Conservation (phyloP, 768 basidiomycete genomes). For the Phylloporus arenicola region DNA sequence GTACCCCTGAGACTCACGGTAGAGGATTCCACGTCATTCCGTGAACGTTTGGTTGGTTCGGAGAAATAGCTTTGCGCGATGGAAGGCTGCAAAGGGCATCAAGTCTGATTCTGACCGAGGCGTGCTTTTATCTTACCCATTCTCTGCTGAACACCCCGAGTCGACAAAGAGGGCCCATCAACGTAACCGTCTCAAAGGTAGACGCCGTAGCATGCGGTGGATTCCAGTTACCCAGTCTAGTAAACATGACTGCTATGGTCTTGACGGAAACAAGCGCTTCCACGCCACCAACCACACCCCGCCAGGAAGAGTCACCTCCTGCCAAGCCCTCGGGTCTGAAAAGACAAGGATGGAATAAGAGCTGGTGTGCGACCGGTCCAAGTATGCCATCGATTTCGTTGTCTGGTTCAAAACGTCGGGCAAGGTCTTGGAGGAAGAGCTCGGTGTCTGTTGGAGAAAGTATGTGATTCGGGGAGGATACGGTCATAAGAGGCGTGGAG, state of each 20-base stretch:
- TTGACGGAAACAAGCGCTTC: slow-evolving; percentile 79
- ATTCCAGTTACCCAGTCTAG: slow-evolving; percentile 69
- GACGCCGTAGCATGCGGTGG: slow-evolving; percentile 53
- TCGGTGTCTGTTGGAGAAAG: slow-evolving; percentile 68
- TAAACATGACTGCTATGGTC: slow-evolving; percentile 76
- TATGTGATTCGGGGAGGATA: slow-evolving; percentile 40
- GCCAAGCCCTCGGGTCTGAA: slow-evolving; percentile 63
- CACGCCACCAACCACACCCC: slow-evolving; percentile 76
- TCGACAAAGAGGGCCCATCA: slow-evolving; percentile 81
- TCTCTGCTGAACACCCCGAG: slow-evolving; percentile 84
- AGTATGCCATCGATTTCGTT: slow-evolving; percentile 75
- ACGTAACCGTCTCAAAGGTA: slow-evolving; percentile 57
- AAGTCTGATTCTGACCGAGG: neutral
- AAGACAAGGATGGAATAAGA: slow-evolving; percentile 62
- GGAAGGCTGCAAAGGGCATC: slow-evolving; percentile 47
- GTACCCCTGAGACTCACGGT: slow-evolving; percentile 83
- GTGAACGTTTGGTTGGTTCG: slow-evolving; percentile 69
- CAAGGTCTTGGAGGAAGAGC: slow-evolving; percentile 79
- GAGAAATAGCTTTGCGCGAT: slow-evolving; percentile 81
- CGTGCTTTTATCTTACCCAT: slow-evolving; percentile 53
- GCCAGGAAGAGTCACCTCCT: slow-evolving; percentile 76
- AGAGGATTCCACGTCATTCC: slow-evolving; percentile 74
- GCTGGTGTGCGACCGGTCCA: slow-evolving; percentile 59
- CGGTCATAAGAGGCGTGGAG: slow-evolving; percentile 56
- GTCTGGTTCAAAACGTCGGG: slow-evolving; percentile 72